Percentiles rank a stretch among this genome's conserved stretches.
phyloP scores from a whole-genome alignment of 768 basidiomycete species.

The Phylloporus arenicola region DNA sequence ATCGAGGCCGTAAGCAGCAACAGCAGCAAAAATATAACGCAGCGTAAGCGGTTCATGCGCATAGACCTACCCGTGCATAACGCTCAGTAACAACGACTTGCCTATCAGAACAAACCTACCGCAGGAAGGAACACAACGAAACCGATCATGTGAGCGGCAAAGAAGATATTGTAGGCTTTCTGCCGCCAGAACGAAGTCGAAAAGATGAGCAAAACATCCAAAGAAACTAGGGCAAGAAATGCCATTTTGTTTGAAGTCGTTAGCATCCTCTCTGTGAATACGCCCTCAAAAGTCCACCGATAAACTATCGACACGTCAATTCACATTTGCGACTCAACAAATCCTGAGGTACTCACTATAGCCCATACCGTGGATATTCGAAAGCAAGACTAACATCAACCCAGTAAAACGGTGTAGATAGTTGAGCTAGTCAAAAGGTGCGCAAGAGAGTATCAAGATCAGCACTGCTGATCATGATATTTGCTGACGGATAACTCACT shows the following conservation, averaged over 20 bases:
- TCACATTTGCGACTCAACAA: neutral
- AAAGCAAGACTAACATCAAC: slow-evolving; percentile 34
- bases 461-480: neutral
- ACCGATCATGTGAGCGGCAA: slow-evolving; percentile 38
- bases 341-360: slow-evolving; percentile 29
- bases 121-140: slow-evolving; percentile 37
- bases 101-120: slow-evolving; percentile 16
- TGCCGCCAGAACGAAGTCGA: slow-evolving; percentile 39
- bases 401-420: slow-evolving; percentile 54
- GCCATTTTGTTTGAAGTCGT: slow-evolving; percentile 21
- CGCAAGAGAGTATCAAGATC: neutral
- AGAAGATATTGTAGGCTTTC: slow-evolving; percentile 42
- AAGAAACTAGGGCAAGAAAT: slow-evolving; percentile 30
- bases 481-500: slow-evolving; percentile 23
- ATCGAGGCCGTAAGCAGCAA: slow-evolving; percentile 41
- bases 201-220: slow-evolving; percentile 36
- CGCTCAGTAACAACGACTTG: slow-evolving; percentile 10
- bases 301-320: slow-evolving; percentile 20
- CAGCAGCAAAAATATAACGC: slow-evolving; percentile 38
- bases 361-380: slow-evolving; percentile 39
- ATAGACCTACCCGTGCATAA: slow-evolving; percentile 18
- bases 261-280: slow-evolving; percentile 12
- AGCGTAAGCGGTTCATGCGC: slow-evolving; percentile 25
- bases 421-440: slow-evolving; percentile 35
- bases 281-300: slow-evolving; percentile 22